Percentiles rank a stretch among this genome's conserved stretches.
These are phyloP conservation scores for Pseudonectria buxi DNA, from an alignment of 2,329 filamentous ascomycete genomes.

Conservation along the genomic window DNA sequence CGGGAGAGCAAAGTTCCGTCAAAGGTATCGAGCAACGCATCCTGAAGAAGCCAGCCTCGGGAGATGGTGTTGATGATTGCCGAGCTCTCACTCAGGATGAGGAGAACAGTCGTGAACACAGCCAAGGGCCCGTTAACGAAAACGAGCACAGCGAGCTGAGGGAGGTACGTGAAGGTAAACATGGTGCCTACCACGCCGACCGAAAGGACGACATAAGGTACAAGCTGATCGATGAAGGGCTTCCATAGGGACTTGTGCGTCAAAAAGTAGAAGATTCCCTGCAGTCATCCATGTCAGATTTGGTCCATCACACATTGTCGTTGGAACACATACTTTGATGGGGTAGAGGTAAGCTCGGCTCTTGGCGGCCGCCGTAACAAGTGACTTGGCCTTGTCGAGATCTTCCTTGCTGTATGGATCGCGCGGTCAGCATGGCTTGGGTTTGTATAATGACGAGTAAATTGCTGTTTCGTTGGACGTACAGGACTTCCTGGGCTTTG, in stretches of 20 bases:
- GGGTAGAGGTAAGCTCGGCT: constrained; percentile 84
- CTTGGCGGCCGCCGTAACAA: constrained; percentile 62
- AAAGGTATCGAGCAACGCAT: constrained; percentile 82
- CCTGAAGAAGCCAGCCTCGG: constrained; percentile 69
- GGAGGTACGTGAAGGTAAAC: constrained; percentile 82
- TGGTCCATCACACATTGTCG: not conserved
- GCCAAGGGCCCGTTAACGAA: constrained; percentile 81
- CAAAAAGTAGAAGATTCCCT: constrained; percentile 55
- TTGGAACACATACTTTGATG: constrained; percentile 47
- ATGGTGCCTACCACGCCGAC: constrained; percentile 67
- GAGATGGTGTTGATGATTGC: constrained; percentile 51
- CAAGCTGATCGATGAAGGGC: constrained; percentile 48
- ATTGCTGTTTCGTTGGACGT: constrained; percentile 7
- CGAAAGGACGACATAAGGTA: constrained; percentile 62
- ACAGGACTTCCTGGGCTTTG: constrained; percentile 47
- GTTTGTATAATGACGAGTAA: no score
- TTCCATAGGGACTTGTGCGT: constrained; percentile 51
- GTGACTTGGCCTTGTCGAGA: constrained; percentile 54
- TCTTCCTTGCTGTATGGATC: constrained; percentile 54
- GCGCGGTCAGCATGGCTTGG: not conserved
- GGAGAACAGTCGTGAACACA: constrained; percentile 62
- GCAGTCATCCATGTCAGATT: constrained; percentile 9
- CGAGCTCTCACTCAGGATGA: constrained; percentile 59
- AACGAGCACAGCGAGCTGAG: constrained; percentile 74
- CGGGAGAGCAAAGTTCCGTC: constrained; percentile 60